Evolutionary conservation across 169 alveolate genomes (phyloP).

Genomic region (Babesia ovata): DNA sequence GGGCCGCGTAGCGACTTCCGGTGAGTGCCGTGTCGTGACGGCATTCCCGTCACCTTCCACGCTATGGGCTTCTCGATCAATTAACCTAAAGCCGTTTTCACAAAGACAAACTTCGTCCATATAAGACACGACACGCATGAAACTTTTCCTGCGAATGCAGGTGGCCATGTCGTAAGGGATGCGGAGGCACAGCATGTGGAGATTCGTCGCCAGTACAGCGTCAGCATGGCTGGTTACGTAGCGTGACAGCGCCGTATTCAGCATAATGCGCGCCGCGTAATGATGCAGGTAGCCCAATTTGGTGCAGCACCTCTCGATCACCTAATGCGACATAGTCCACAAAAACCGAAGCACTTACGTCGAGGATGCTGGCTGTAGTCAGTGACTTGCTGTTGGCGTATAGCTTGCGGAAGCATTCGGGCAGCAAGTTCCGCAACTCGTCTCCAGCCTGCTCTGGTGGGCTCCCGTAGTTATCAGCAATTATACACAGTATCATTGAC

Average conservation of each 20-base stretch:
- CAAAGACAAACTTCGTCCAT: background rate
- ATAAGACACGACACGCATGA: background rate
- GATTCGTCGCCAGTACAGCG: constrained; percentile 16
- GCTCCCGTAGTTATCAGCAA: background rate
- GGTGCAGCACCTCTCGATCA: constrained; percentile 6
- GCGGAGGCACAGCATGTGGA: constrained; percentile 14
- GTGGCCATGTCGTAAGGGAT: constrained; percentile 33
- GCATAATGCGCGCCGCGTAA: constrained; percentile 21
- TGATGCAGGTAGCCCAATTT: constrained; percentile 35
- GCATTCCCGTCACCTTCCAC: background rate
- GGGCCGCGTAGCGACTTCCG: background rate
- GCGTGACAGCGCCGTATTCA: constrained; percentile 19
- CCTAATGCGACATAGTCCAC: background rate
- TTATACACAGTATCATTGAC: background rate
- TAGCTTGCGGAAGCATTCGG: background rate
- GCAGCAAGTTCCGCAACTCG: background rate
- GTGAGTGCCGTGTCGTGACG: background rate
- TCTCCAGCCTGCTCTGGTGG: background rate
- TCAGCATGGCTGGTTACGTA: constrained; percentile 4
- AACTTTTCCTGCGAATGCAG: background rate
- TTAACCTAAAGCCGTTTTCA: background rate
- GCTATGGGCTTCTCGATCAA: background rate
- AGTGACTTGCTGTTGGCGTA: background rate
- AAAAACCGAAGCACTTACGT: background rate
- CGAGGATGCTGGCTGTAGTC: constrained; percentile 2